Conservation (phyloP, 225 moss, liverwort and hornwort genomes). For the Asterella californica region DNA sequence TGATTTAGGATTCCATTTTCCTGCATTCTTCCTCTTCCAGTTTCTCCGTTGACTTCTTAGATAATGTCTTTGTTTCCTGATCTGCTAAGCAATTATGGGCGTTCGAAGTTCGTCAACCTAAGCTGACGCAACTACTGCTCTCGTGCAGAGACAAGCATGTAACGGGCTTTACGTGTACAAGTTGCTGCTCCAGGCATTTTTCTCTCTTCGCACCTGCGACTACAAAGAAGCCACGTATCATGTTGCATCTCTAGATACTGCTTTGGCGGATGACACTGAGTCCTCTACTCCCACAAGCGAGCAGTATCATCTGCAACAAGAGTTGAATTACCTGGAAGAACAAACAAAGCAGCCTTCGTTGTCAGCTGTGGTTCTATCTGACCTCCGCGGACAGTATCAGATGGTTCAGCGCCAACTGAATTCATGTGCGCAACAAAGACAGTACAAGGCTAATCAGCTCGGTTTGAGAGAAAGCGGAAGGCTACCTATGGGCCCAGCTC, state of each 20-base stretch:
- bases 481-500: slow-evolving; percentile 70
- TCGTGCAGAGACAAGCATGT: slow-evolving; percentile 67
- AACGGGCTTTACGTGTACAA: slow-evolving; percentile 88
- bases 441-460: slow-evolving; percentile 33
- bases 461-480: slow-evolving; percentile 37
- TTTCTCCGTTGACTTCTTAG: too few species aligned
- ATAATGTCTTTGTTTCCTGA: background rate
- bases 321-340: slow-evolving; percentile 55
- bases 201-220: slow-evolving; percentile 78
- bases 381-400: slow-evolving; percentile 60
- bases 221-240: slow-evolving; percentile 76
- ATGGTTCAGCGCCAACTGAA: slow-evolving; percentile 52
- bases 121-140: background rate
- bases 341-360: slow-evolving; percentile 54
- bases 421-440: slow-evolving; percentile 49
- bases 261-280: slow-evolving; percentile 48
- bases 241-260: slow-evolving; percentile 56
- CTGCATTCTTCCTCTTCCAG: too few species aligned
- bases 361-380: slow-evolving; percentile 42
- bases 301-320: slow-evolving; percentile 34
- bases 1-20: too few species aligned
- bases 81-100: background rate
- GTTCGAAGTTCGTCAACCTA: background rate
- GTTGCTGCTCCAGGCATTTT: slow-evolving; percentile 71
- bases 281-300: slow-evolving; percentile 34